Conservation (phyloP, 208 protist species). For the Phytomonas serpens region DNA sequence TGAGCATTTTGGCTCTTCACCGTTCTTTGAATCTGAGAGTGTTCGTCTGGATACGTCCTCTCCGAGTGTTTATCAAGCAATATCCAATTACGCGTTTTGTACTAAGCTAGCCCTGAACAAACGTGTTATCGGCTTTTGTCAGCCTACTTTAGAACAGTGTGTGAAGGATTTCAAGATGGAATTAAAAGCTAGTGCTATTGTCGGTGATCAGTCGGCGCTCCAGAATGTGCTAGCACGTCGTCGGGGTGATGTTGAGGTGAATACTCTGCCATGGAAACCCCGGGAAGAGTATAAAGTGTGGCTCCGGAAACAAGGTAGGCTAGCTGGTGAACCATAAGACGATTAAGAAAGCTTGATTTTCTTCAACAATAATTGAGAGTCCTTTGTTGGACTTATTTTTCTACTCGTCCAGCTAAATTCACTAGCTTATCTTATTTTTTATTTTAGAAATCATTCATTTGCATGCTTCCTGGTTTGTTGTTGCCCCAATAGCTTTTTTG, state of each 20-base stretch:
- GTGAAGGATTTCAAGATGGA: conserved; percentile 49
- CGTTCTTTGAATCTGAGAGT: conserved; percentile 36
- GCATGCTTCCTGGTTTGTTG: neutral
- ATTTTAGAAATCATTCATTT: neutral
- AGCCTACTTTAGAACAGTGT: conserved; percentile 75
- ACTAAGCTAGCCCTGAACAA: conserved; percentile 75
- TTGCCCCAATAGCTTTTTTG: neutral
- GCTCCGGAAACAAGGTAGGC: conserved; percentile 44
- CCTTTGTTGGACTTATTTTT: neutral
- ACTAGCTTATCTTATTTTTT: neutral
- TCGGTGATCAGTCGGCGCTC: conserved; percentile 28
- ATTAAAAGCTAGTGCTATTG: conserved; percentile 31
- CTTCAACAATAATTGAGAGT: neutral
- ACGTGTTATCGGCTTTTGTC: conserved; percentile 79
- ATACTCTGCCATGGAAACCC: conserved; percentile 63
- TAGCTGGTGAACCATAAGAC: conserved; percentile 5
- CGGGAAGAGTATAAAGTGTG: conserved; percentile 54
- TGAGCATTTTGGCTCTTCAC: conserved; percentile 51
- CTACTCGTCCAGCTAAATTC: neutral
- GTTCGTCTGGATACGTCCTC: conserved; percentile 25
- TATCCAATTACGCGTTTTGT: conserved; percentile 71
- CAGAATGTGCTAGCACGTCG: conserved; percentile 30
- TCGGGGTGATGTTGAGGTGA: conserved; percentile 41
- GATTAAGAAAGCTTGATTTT: neutral
- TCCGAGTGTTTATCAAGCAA: conserved; percentile 18